phyloP scores from a whole-genome alignment of 306 rosid genomes.

The Hippophae tibetana region DNA sequence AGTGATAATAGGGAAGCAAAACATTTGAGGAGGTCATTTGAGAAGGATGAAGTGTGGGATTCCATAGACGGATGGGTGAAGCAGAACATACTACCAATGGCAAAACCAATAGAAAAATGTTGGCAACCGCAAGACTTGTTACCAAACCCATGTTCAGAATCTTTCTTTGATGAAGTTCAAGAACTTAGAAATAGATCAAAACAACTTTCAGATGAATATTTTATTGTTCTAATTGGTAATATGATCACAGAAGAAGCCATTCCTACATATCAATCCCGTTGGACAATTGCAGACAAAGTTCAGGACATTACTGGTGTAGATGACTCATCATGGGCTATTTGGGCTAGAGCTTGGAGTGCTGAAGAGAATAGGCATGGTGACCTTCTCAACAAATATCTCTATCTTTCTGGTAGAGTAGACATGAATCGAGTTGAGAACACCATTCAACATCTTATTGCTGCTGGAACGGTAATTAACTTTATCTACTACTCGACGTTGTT shows the following conservation, averaged over 20 bases:
- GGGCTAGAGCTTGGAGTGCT: constrained; percentile 77
- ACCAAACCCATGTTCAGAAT: constrained; percentile 47
- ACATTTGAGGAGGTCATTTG: constrained; percentile 22
- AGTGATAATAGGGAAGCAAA: background rate
- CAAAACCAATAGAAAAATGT: constrained; percentile 49
- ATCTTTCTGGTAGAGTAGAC: constrained; percentile 60
- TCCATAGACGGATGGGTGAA: constrained; percentile 62
- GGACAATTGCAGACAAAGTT: constrained; percentile 39
- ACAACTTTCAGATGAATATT: constrained; percentile 59
- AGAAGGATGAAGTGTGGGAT: constrained; percentile 54
- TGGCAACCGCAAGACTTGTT: constrained; percentile 69
- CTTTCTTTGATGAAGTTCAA: constrained; percentile 47
- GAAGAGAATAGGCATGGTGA: constrained; percentile 72
- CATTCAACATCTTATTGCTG: constrained; percentile 50
- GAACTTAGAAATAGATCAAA: constrained; percentile 42
- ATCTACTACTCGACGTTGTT: background rate
- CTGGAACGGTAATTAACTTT: constrained; percentile 45
- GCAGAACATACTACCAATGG: constrained; percentile 36
- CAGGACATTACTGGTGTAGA: constrained; percentile 57
- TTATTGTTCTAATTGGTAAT: constrained; percentile 55
- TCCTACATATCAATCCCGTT: constrained; percentile 60
- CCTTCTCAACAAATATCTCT: constrained; percentile 64
- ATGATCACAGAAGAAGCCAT: constrained; percentile 72
- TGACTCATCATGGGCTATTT: constrained; percentile 49
- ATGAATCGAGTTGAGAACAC: constrained; percentile 58